Percentiles rank a stretch among this genome's conserved stretches.
Conservation (phyloP, 139 green algal species). For the Chlamydomonas urium region DNA sequence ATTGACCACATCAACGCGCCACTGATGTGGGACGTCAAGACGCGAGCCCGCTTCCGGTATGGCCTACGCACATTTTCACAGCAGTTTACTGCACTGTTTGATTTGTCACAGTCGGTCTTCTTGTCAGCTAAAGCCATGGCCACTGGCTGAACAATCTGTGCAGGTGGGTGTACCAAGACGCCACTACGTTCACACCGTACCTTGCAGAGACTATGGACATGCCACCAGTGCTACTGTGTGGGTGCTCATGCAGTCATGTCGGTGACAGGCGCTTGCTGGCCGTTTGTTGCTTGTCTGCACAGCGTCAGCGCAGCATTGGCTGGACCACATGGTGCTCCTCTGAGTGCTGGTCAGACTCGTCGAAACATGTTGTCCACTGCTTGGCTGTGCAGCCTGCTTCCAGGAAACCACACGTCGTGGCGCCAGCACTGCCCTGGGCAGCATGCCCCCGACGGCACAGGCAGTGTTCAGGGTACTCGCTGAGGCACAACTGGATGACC, state of each 20-base stretch:
- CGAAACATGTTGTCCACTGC: too few species aligned
- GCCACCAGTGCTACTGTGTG: slow-evolving; percentile 38
- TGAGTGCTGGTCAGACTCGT: too few species aligned
- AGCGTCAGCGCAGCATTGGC: too few species aligned
- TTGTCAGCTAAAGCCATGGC: too few species aligned
- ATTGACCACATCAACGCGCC: slow-evolving; percentile 78
- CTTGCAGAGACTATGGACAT: slow-evolving; percentile 29
- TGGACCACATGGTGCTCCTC: too few species aligned
- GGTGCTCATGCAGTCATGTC: too few species aligned
- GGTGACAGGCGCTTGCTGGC: too few species aligned
- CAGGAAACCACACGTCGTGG: background rate
- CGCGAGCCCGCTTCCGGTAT: slow-evolving; percentile 22
- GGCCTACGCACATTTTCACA: too few species aligned
- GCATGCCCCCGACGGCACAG: background rate
- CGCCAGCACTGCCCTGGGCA: slow-evolving; percentile 2
- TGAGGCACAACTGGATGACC: slow-evolving; percentile 55
- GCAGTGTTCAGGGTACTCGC: slow-evolving; percentile 73
- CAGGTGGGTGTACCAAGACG: slow-evolving; percentile 4
- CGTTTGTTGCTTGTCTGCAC: too few species aligned
- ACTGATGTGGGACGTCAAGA: slow-evolving; percentile 74
- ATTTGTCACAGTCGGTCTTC: too few species aligned
- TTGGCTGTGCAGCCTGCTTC: slow-evolving; percentile 6
- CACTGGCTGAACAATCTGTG: background rate
- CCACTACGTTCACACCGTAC: slow-evolving; percentile 67
- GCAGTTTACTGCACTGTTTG: too few species aligned